Base-by-base conservation (phyloP, 2,329 filamentous ascomycete species). In the Dactylellina drechsleri region DNA sequence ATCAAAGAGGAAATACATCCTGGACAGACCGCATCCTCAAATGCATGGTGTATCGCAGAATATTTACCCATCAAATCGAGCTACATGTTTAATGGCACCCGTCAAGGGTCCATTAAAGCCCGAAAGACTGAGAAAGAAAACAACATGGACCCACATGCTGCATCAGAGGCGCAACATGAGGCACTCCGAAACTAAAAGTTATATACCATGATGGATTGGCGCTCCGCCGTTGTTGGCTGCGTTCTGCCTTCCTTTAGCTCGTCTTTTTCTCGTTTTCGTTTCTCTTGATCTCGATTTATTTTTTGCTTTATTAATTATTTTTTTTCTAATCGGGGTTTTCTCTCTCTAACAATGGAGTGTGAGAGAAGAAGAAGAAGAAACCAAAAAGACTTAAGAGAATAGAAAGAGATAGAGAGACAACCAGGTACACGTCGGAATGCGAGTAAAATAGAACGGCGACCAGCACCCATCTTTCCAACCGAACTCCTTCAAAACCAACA, bases 131-230 rank as follows among this genome's bases (percentile, higher is more conserved):
- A 61, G 56, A 36, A 61, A 56, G 31, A 58, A 20, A 43, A 31
- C 40, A 53, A 47, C 13, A 72, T 45, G 70, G 70, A 54, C 70
- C 70, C 70, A 74, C 70, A 53, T 62, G 57, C 54, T 72, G 54
- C 67, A 66, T 66, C 68, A 62, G 40, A 66, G 68, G 68, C 68
- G 68, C 68, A 66, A 65, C 16, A 60, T 50, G 57, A 60, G 53
- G 61, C 50, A 41, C 40, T 40, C 31, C 10, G 31, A 36, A 36
- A 5, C 57, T 16, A 6, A 60, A 58, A 68, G 58, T 31, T 74
- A 74, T 74, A 74, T 74, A 74, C 67, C 70, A 58, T 36, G 56
- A 61, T 57, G 56, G 57, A 61, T 56, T 66, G 56, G 68, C 68
- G 68, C 61, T 49, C 59, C 57, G 28, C 56, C 20, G 52, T 7